Conservation (phyloP, 2,329 filamentous ascomycete species). For the Coniochaeta prunicola region DNA sequence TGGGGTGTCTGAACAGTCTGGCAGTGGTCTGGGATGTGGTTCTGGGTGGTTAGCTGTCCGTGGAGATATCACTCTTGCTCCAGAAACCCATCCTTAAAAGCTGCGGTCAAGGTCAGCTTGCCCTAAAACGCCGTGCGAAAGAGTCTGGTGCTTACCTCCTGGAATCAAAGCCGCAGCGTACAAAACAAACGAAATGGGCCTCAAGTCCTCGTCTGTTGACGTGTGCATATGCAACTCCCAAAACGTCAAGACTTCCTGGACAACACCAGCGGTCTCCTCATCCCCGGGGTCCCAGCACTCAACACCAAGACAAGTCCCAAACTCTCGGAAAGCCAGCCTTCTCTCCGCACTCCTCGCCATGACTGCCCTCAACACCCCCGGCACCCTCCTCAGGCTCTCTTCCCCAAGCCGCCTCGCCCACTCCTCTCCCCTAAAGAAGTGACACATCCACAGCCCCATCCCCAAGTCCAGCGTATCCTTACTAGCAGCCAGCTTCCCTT, state of each 20-base stretch:
- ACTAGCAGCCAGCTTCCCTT: conserved; percentile 35
- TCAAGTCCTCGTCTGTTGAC: conserved; percentile 29
- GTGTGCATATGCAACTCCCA: conserved; percentile 27
- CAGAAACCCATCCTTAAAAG: conserved; percentile 10
- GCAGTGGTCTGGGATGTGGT: no score
- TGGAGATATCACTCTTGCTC: neutral
- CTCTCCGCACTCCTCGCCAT: conserved; percentile 15
- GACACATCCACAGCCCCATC: conserved; percentile 51
- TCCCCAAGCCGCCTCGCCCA: conserved; percentile 36
- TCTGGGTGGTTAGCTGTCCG: neutral
- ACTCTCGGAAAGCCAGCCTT: conserved; percentile 46
- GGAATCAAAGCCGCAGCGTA: conserved; percentile 47
- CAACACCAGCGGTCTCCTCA: conserved; percentile 18
- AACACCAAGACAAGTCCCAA: conserved; percentile 43
- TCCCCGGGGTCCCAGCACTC: conserved; percentile 26
- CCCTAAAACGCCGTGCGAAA: neutral
- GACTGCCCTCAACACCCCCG: conserved; percentile 15
- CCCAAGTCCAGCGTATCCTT: conserved; percentile 48
- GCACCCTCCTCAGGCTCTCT: conserved; percentile 18
- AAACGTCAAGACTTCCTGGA: conserved; percentile 21
- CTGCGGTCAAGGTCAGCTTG: conserved; percentile 3
- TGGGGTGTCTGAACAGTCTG: no score
- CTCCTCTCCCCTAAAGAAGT: conserved; percentile 39
- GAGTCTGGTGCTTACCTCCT: conserved; percentile 37
- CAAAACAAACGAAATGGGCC: conserved; percentile 50